These are phyloP conservation scores for Fraxinus pennsylvanica DNA, from an alignment of 257 asterid genomes.

Conservation along the genomic window DNA sequence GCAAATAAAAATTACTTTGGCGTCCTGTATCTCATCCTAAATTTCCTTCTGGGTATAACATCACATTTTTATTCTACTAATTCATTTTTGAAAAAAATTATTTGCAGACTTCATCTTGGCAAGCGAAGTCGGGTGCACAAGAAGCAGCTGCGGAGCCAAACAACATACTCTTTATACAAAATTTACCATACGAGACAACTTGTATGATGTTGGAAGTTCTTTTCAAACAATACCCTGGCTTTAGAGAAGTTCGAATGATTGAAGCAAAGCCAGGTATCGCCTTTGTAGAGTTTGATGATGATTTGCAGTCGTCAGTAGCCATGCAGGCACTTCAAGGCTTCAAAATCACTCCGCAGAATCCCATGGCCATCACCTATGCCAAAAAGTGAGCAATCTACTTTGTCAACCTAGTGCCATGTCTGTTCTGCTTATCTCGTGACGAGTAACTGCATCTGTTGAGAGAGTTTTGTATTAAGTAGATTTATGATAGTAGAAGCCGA, in stretches of 20 bases:
- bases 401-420: background rate
- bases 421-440: constrained; percentile 9
- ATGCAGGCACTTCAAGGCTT: constrained; percentile 99
- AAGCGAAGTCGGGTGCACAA: constrained; percentile 53
- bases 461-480: background rate
- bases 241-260: constrained; percentile 91
- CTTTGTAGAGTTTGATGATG: constrained; percentile 90
- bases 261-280: constrained; percentile 97
- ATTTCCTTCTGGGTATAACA: background rate
- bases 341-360: constrained; percentile 81
- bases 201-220: constrained; percentile 94
- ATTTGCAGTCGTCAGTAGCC: constrained; percentile 80
- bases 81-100: background rate
- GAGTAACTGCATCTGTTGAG: constrained; percentile 15
- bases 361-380: constrained; percentile 89
- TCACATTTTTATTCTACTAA: background rate
- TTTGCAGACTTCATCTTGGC: constrained; percentile 69
- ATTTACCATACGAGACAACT: constrained; percentile 81
- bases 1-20: background rate
- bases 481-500: background rate
- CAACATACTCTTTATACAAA: constrained; percentile 80
- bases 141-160: constrained; percentile 75
- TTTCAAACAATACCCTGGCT: constrained; percentile 93
- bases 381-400: constrained; percentile 49
- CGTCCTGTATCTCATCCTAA: background rate